Evolutionary conservation across 2,329 filamentous ascomycete species (phyloP).

Genomic region (Macrophomina pseudophaseolina): DNA sequence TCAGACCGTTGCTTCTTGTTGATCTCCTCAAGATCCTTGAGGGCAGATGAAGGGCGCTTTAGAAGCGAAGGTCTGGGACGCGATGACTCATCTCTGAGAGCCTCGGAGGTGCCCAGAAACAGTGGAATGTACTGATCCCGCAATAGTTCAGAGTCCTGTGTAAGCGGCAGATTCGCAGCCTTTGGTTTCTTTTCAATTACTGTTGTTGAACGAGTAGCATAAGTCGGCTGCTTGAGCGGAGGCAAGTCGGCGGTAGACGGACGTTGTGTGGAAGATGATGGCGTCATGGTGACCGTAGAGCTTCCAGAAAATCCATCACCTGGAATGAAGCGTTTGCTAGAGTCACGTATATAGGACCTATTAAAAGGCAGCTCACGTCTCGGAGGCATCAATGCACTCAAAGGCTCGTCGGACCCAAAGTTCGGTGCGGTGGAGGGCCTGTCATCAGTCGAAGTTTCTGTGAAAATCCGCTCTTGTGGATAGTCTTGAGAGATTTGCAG

Average conservation of each 20-base stretch:
- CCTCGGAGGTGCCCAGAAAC: not conserved
- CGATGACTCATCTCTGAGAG: not conserved
- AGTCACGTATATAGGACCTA: not conserved
- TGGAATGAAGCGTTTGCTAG: too few relatives aligned
- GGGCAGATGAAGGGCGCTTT: not conserved
- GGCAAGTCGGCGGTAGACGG: constrained; percentile 13
- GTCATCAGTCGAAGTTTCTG: not conserved
- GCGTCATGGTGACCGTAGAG: not conserved
- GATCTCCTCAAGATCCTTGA: not conserved
- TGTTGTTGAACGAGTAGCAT: not conserved
- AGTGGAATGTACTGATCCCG: not conserved
- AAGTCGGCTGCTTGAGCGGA: not conserved
- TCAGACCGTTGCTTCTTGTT: not conserved
- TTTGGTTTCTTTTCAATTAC: not conserved
- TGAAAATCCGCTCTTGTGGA: not conserved
- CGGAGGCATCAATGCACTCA: constrained; percentile 39
- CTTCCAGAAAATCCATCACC: not conserved
- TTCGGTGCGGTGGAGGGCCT: constrained; percentile 30
- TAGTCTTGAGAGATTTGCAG: not conserved
- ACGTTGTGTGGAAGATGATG: not conserved
- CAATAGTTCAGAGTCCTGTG: not conserved
- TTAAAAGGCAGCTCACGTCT: constrained; percentile 48
- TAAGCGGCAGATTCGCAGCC: not conserved
- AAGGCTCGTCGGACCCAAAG: constrained; percentile 28
- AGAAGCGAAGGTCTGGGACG: not conserved